Percentiles rank a stretch among this genome's conserved stretches.
Conservation (phyloP, 1,284 basidiomycete genomes). For the Anthracocystis setariae region DNA sequence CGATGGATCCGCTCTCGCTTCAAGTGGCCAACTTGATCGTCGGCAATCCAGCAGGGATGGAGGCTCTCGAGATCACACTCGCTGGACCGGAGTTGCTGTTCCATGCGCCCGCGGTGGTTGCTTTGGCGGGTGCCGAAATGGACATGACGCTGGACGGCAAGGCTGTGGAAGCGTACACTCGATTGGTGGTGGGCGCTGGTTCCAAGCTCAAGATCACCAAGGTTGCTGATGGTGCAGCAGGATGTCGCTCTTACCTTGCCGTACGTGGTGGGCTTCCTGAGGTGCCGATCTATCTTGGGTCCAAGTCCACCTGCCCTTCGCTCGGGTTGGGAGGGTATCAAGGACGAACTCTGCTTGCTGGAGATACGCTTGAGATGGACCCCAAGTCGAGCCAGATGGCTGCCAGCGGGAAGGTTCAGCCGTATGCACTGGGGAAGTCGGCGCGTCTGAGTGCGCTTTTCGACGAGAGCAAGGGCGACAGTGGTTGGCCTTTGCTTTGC, state of each 20-base stretch:
- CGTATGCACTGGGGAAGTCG: conserved; percentile 3
- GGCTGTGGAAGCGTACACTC: conserved; percentile 71
- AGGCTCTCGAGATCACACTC: conserved; percentile 73
- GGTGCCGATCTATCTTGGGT: conserved; percentile 73
- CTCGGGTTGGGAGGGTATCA: conserved; percentile 66
- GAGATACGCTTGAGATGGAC: conserved; percentile 54
- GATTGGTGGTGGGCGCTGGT: conserved; percentile 71
- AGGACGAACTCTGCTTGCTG: conserved; percentile 71
- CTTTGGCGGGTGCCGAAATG: conserved; percentile 73
- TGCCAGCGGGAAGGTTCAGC: conserved; percentile 6
- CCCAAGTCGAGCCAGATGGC: conserved; percentile 6
- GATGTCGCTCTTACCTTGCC: conserved; percentile 74
- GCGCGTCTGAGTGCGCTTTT: conserved; percentile 11
- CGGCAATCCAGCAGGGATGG: conserved; percentile 73
- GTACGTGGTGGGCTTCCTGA: conserved; percentile 75
- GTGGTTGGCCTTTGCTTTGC: conserved; percentile 72
- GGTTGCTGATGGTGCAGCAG: conserved; percentile 55
- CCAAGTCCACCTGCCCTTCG: conserved; percentile 66
- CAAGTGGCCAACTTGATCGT: conserved; percentile 75
- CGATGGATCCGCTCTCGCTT: conserved; percentile 76
- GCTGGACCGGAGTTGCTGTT: conserved; percentile 27
- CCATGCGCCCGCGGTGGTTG: conserved; percentile 70
- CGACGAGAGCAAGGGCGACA: conserved; percentile 10
- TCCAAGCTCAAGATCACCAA: conserved; percentile 70
- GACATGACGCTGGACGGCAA: conserved; percentile 70